Evolutionary conservation across 768 basidiomycete species (phyloP), one percentile per base, ranked within the genome.

Genomic region (Serendipita sp.): DNA sequence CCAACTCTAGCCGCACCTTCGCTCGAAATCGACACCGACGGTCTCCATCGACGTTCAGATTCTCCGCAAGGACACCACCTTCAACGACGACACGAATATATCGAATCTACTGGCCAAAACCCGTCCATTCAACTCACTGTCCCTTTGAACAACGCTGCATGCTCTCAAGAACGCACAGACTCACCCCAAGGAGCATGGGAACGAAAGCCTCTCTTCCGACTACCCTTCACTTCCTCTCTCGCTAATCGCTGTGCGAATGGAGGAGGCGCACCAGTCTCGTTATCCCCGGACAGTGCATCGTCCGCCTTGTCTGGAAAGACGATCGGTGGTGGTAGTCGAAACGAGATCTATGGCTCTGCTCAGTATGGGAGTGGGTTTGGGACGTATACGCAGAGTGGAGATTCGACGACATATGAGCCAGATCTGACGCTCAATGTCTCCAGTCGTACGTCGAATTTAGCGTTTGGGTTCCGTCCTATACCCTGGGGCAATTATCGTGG

Each of bases 321-420:
- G 48, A 51, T 38, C 34, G 56, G 56, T 8, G 34, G 16, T 4
- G 56, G 56, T 4, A 60, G 16, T 28, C 18, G 56, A 60, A 60
- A 60, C 56, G 18, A 36, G 56, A 38, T 60, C 2, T 60, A 60
- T 38, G 56, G 56, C 16, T 34, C 56, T 5, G 56, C 56, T n/a
- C 18, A 35, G n/a, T 60, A 23, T 36, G 56, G 56, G 34, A 60
- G 56, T 60, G 56, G 56, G 56, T 60, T 28, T 60, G 56, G 56
- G 30, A 23, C 16, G 4, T 60, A 60, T 30, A 23, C 34, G 11
- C 36, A 32, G 36, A 34, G 10, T 36, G 56, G n/a, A 28, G 30
- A 60, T 34, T 23, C 28, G 3, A 3, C 28, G 13, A 32, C 11
- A 16, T 38, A 60, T 32, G 56, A 34, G 11, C 56, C 56, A 30